Base-by-base conservation (phyloP, 805 yeast genomes). In the Phaffomyces opuntiae region DNA sequence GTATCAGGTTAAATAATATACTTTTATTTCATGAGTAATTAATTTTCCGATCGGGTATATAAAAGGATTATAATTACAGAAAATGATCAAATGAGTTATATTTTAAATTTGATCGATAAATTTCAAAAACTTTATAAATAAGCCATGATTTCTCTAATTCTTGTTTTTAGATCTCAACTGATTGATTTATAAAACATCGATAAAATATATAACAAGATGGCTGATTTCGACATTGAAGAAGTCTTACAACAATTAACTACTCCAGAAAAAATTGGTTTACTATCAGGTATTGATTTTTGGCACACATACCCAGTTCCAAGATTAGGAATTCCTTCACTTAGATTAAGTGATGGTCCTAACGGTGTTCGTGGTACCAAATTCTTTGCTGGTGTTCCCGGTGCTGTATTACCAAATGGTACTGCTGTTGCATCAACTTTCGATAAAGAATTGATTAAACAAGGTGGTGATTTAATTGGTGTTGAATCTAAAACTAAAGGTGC, bases 341-440 rank as follows among this genome's bases (percentile, higher is more conserved):
- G 82, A 55, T 55, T 73, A 31, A 60, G 72, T 17, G 85, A 80
- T 57, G 85, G 85, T 17, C 85, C 85, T 40, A 80, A 80, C 54
- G 85, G 85, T 50, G 68, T 78, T 40, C 66, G 84, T 50, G 84
- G 84, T 25, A 76, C 80, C 19, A 69, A 64, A 38, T 77, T 77
- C 54, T 74, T 77, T 55, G 65, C 72, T 49, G 68, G 75, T 36
- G 65, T 68, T 24, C 79, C 80, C 8, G 68, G 81, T 38, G 80
- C 78, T 49, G 77, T 81, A 50, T 69, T 80, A 53, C 81, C 84
- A 7, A 53, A 56, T 55, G 84, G 83, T 29, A 77, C 84, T 9
- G 83, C 70, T 5, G 56, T 80, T 56, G 83, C 78, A 2, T 61
- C 83, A 4, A 74, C 83, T 21, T 79, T 74, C 62, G 71, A 80